Base-by-base conservation (phyloP, 2,329 filamentous ascomycete species). In the Colletotrichum scovillei region DNA sequence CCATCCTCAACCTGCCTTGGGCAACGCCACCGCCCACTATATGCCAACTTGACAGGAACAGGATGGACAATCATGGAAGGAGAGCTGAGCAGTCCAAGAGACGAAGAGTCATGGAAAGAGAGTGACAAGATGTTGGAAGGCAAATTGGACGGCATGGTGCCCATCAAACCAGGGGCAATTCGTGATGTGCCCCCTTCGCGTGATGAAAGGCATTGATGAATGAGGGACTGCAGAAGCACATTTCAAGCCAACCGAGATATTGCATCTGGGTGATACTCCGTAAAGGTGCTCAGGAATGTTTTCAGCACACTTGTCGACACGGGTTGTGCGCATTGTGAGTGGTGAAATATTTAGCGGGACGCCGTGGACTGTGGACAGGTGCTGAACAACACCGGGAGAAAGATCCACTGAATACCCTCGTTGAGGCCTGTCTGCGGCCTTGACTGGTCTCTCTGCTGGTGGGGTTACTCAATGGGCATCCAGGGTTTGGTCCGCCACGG, bases 341-440 rank as follows among this genome's bases (percentile, higher is more conserved):
- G 64, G 69, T 63, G 64, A 63, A 62, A 42, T 58, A 26, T n/a
- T 62, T 35, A 60, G 63, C 68, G 68, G 69, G 69, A 57, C 57
- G n/a, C 60, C 46, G 49, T 57, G 28, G 26, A 35, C 38, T 67
- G 30, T 12, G 52, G 60, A 65, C 46, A 65, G 42, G 52, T 64
- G 49, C 56, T 70, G 60, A 56, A 26, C 28, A 57, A 16, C 42
- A 32, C 53, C 55, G 55, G 59, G 66, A 59, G 32, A n/a, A 49
- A 59, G 70, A 53, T 69, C 66, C 70, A 73, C 69, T 64, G 58
- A 59, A 64, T 59, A 69, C 28, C 66, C 70, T 70, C 46, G 70
- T 53, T 52, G 67, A 65, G 67, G 67, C 70, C 60, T 56, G 60
- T 46, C 70, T 62, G 60, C 67, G 60, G 22, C 59, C 53, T 35